These are phyloP conservation scores for Herpetomonas muscarum DNA, from an alignment of 208 protist species.

Conservation along the genomic window DNA sequence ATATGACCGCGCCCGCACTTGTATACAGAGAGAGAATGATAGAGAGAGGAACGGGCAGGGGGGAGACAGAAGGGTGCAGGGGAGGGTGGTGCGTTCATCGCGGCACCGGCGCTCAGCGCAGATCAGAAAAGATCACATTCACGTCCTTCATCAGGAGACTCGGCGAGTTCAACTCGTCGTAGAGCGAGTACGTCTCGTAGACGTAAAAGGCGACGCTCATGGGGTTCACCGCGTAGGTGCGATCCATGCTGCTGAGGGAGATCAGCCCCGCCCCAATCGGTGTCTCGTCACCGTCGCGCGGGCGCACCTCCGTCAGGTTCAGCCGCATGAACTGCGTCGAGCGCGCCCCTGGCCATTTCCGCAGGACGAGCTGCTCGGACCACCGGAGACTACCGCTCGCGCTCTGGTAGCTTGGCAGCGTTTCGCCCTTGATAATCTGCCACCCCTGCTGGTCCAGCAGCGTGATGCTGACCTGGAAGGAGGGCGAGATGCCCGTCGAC, in stretches of 20 bases:
- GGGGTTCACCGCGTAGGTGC: conserved; percentile 46
- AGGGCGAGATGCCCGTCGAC: conserved; percentile 63
- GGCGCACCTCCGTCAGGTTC: conserved; percentile 81
- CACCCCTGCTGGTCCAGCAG: conserved; percentile 83
- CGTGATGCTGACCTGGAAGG: conserved; percentile 83
- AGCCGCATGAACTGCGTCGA: conserved; percentile 84
- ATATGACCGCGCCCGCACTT: too few relatives aligned
- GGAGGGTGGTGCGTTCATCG: too few relatives aligned
- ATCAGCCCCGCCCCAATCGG: conserved; percentile 84
- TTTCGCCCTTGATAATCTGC: conserved; percentile 78
- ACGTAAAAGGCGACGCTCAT: conserved; percentile 85
- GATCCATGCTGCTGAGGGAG: conserved; percentile 63
- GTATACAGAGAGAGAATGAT: too few relatives aligned
- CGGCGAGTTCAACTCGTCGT: conserved; percentile 78
- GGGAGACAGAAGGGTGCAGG: too few relatives aligned
- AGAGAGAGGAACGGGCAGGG: too few relatives aligned
- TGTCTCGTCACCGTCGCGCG: conserved; percentile 77
- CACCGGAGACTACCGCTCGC: conserved; percentile 81
- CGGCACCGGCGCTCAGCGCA: conserved; percentile 18
- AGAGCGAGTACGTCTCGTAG: conserved; percentile 88
- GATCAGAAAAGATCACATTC: conserved; percentile 72
- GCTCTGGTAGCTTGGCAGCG: conserved; percentile 79
- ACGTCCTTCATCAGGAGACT: conserved; percentile 83
- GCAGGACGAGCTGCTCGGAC: conserved; percentile 75
- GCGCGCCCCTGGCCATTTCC: conserved; percentile 80